These are phyloP conservation scores for Colletotrichum cordylinicola DNA, from an alignment of 2,329 filamentous ascomycete genomes.

Conservation along the genomic window DNA sequence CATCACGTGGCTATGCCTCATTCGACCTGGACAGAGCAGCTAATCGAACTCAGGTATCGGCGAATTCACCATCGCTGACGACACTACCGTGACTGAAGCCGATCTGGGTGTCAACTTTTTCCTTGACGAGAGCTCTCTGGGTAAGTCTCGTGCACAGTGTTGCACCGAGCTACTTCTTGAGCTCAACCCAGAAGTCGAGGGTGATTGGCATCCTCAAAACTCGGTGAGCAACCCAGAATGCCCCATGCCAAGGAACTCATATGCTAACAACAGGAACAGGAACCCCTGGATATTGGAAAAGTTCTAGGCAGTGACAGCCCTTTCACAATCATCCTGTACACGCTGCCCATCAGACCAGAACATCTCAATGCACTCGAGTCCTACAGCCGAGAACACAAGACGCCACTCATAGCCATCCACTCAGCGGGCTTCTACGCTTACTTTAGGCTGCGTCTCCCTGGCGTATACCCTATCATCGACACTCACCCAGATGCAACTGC, in stretches of 20 bases:
- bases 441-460: conserved; percentile 79
- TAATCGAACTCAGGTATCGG: conserved; percentile 71
- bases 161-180: conserved; percentile 81
- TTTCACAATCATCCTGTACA: conserved; percentile 63
- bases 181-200: conserved; percentile 90
- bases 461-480: conserved; percentile 90
- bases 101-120: conserved; percentile 99
- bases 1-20: not conserved
- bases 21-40: not conserved
- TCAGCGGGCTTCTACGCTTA: conserved; percentile 93
- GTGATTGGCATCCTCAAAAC: conserved; percentile 67
- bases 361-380: conserved; percentile 50
- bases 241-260: not conserved
- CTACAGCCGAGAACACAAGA: conserved; percentile 60
- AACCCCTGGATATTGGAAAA: conserved; percentile 39
- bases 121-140: conserved; percentile 78
- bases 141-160: conserved; percentile 78
- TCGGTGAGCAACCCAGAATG: conserved; percentile 42
- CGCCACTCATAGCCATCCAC: conserved; percentile 82
- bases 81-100: conserved; percentile 74
- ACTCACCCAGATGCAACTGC: conserved; percentile 91
- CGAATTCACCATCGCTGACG: conserved; percentile 88
- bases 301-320: conserved; percentile 45
- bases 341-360: conserved; percentile 52
- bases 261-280: conserved; percentile 23